A percentile compares a stretch with the other conserved stretches of the same genome.
Conservation (phyloP, 176 grass and related monocot species). For the Phragmites australis region DNA sequence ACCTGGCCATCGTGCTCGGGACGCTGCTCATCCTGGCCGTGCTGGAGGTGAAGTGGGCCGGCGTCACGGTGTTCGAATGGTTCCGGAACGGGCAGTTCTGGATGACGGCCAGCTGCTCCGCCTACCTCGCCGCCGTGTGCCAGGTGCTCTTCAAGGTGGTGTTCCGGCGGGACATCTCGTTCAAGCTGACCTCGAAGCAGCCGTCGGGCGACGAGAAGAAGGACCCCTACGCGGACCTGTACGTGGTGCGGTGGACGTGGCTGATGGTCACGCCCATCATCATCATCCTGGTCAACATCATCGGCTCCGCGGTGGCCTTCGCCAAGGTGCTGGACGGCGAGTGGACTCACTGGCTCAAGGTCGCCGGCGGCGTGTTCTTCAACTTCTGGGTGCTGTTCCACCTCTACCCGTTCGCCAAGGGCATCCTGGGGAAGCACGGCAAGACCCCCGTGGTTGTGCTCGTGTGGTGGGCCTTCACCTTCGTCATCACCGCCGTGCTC, state of each 20-base stretch:
- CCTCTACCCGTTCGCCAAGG: conserved; percentile 89
- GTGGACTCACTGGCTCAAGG: conserved; percentile 83
- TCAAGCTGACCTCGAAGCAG: conserved; percentile 78
- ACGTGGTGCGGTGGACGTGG: conserved; percentile 74
- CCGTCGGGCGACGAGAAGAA: conserved; percentile 76
- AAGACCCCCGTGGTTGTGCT: conserved; percentile 78
- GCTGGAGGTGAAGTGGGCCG: conserved; percentile 92
- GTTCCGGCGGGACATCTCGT: conserved; percentile 75
- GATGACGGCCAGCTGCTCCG: conserved; percentile 87
- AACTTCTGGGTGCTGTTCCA: conserved; percentile 97
- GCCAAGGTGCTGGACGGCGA: conserved; percentile 80
- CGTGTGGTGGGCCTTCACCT: conserved; percentile 85
- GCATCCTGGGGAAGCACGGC: conserved; percentile 72
- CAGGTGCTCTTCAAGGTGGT: conserved; percentile 86
- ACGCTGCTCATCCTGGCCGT: conserved; percentile 69
- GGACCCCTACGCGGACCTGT: conserved; percentile 86
- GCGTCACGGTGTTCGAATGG: conserved; percentile 86
- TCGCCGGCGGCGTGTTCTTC: conserved; percentile 88
- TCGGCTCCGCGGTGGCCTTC: conserved; percentile 75
- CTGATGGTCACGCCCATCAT: conserved; percentile 66
- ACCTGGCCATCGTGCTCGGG: conserved; percentile 64
- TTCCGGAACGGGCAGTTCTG: conserved; percentile 95
- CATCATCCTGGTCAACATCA: conserved; percentile 81
- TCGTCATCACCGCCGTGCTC: conserved; percentile 85
- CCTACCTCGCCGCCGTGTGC: conserved; percentile 76